phyloP scores from a whole-genome alignment of 768 basidiomycete species.

The Porphyrellus cyaneotinctus region DNA sequence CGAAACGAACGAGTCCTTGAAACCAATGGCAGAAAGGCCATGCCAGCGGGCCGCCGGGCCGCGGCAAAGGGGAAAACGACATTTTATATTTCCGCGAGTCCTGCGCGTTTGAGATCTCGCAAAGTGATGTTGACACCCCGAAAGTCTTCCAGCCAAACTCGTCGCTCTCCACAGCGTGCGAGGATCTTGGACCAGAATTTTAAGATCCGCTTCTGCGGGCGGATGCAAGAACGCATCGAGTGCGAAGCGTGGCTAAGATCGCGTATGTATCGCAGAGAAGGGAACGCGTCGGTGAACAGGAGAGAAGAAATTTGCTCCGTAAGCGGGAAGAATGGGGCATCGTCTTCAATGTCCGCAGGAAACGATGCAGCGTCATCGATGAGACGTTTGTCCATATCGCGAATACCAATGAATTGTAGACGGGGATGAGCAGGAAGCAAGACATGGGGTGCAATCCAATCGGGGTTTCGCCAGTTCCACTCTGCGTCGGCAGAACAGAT shows the following conservation, averaged over 20 bases:
- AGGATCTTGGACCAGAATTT: constrained; percentile 52
- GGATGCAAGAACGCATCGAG: constrained; percentile 39
- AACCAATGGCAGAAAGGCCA: neutral
- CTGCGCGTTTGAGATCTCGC: constrained; percentile 39
- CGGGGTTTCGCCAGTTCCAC: constrained; percentile 76
- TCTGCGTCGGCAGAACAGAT: constrained; percentile 75
- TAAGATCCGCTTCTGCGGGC: constrained; percentile 34
- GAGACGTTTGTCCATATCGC: constrained; percentile 65
- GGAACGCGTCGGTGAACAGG: constrained; percentile 57
- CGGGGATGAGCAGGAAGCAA: constrained; percentile 60
- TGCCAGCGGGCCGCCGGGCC: neutral
- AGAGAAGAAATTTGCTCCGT: constrained; percentile 62
- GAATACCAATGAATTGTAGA: constrained; percentile 64
- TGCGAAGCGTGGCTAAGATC: constrained; percentile 64
- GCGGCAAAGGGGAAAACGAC: neutral
- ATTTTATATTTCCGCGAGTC: constrained; percentile 17
- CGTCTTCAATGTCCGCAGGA: constrained; percentile 33
- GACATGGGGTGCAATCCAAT: constrained; percentile 78
- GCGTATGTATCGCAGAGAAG: constrained; percentile 53
- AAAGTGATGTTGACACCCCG: constrained; percentile 54
- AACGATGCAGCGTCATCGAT: constrained; percentile 39
- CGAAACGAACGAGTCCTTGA: neutral
- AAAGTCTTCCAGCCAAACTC: constrained; percentile 65
- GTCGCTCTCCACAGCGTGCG: constrained; percentile 46
- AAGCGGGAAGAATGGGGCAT: constrained; percentile 60